Evolutionary conservation across 169 alveolate genomes (phyloP).

Genomic region (Cryptosporidium xiaoi): DNA sequence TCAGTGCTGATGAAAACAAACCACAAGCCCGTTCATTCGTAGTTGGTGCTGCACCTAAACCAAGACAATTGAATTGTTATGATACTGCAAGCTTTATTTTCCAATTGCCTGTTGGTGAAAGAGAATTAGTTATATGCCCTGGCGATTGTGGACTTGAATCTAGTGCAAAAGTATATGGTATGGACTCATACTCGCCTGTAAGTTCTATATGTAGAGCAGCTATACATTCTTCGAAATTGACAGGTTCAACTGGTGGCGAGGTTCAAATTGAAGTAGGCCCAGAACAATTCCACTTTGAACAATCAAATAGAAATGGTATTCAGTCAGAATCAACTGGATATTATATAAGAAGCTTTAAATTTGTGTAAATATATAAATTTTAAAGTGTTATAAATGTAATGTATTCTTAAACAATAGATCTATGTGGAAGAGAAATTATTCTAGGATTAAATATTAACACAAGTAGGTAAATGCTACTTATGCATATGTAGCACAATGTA

Average conservation of each 20-base stretch:
- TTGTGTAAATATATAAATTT: conserved; percentile 23
- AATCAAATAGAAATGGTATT: conserved; percentile 68
- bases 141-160: conserved; percentile 77
- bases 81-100: conserved; percentile 52
- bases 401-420: no score
- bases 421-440: no score
- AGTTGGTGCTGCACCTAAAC: conserved; percentile 86
- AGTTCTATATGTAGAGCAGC: conserved; percentile 91
- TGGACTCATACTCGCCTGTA: conserved; percentile 86
- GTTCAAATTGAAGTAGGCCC: conserved; percentile 73
- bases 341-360: conserved; percentile 67
- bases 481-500: no score
- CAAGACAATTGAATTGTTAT: conserved; percentile 65
- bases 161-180: conserved; percentile 78
- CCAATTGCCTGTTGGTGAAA: conserved; percentile 71
- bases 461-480: no score
- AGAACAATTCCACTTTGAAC: conserved; percentile 70
- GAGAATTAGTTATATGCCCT: conserved; percentile 63
- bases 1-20: conserved; percentile 50
- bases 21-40: conserved; percentile 80
- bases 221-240: conserved; percentile 80
- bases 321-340: conserved; percentile 68
- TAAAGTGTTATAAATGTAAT: not conserved
- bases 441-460: no score
- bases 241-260: conserved; percentile 45